Base-by-base conservation (phyloP, 495 filamentous ascomycete species). In the Penicillium psychrofluorescens region DNA sequence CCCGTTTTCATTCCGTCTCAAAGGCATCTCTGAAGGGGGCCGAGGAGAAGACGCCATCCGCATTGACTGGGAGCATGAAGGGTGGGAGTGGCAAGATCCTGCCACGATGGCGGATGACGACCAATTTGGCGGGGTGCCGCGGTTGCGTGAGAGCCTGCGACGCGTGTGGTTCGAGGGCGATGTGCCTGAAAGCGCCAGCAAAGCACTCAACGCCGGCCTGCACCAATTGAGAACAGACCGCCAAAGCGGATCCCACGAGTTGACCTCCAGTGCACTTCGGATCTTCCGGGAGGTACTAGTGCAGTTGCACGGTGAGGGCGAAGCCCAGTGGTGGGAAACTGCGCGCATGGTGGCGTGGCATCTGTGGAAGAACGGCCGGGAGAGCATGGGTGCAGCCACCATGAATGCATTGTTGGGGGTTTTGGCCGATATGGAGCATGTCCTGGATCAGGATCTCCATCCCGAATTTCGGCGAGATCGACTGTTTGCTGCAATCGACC, bases 51-150 rank as follows among this genome's bases (percentile, higher is more conserved):
- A 57, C 0, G 60, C 56, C 6, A 80, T 85, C 40, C 53, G 53
- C 9, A 70, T 74, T 28, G 74, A 85, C 59, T 83, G 80, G 79
- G 83, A 86, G 51, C 79, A 85, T 49, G 71, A 76, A 1, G 58
- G 54, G 0, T 80, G 70, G 63, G 55, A 59, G 14, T 85, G 80
- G 76, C 70, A 78, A 48, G 63, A 76, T 32, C 78, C 80, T 0
- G 36, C 61, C 2, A 38, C 58, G 1, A 62, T 80, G 15, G 40
- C 60, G 5, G 64, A 70, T 7, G 54, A 68, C 3, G 56, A 65
- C 0, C 43, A 49, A 0, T 68, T 76, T 36, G 67, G 62, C 6
- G 72, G 68, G 7, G 80, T 86, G 0, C 80, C 81, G 0, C 69
- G 68, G 8, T 62, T 84, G 1, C 55, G 64, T 5, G 70, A 81